These are phyloP conservation scores for Stenogyne calaminthoides DNA, from an alignment of 305 asterid genomes.

Conservation along the genomic window DNA sequence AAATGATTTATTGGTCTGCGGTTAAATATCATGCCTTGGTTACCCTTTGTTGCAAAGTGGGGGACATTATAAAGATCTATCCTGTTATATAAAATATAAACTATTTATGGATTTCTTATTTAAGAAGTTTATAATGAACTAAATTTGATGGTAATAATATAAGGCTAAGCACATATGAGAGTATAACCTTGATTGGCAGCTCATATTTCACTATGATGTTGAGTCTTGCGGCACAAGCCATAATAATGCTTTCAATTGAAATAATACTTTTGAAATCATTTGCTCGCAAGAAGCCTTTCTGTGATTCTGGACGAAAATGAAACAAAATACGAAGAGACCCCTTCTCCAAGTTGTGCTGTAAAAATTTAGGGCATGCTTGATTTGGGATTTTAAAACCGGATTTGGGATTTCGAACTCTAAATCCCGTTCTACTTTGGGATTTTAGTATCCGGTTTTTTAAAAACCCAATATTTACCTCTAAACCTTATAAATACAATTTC, in stretches of 20 bases:
- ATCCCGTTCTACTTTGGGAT: too few species aligned
- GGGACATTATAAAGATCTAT: neutral
- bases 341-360: neutral
- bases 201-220: neutral
- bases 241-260: neutral
- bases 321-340: neutral
- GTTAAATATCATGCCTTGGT: neutral
- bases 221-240: neutral
- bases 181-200: neutral
- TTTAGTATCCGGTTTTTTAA: too few species aligned
- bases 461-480: too few species aligned
- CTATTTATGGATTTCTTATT: slow-evolving; percentile 1
- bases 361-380: too few species aligned
- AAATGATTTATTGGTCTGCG: neutral
- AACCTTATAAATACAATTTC: too few species aligned
- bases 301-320: neutral
- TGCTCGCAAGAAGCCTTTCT: neutral
- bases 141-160: neutral
- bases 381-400: too few species aligned
- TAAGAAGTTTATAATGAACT: neutral
- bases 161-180: neutral
- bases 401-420: too few species aligned
- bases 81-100: neutral
- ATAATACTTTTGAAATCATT: neutral
- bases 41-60: neutral